These are phyloP conservation scores for Trichoderma asperelloides DNA, from an alignment of 495 filamentous ascomycete species.

Conservation along the genomic window DNA sequence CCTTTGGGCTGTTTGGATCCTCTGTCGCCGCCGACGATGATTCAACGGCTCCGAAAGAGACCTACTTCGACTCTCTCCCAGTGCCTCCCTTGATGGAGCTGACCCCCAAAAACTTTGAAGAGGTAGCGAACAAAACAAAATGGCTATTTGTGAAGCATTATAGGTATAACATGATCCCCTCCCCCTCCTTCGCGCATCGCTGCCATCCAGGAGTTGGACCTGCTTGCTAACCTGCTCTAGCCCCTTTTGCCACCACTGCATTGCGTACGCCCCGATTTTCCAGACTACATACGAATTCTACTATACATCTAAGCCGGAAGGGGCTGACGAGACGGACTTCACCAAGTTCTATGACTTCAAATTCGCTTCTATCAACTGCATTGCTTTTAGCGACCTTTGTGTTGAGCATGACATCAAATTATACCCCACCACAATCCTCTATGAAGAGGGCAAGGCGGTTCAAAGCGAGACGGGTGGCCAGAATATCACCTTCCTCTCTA, in stretches of 20 bases:
- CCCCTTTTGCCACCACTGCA: slow-evolving; percentile 70
- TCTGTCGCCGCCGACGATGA: slow-evolving; percentile 27
- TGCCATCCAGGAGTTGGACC: neutral
- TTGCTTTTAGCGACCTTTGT: slow-evolving; percentile 70
- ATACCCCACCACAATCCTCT: slow-evolving; percentile 72
- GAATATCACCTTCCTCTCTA: slow-evolving; percentile 50
- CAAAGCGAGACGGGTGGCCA: slow-evolving; percentile 53
- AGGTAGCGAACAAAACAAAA: slow-evolving; percentile 29
- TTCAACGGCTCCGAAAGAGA: slow-evolving; percentile 21
- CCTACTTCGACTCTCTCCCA: slow-evolving; percentile 69
- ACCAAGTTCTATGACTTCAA: slow-evolving; percentile 80
- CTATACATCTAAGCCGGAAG: slow-evolving; percentile 72
- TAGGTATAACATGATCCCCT: slow-evolving; percentile 25
- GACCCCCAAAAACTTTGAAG: slow-evolving; percentile 34
- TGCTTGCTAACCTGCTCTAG: slow-evolving; percentile 18
- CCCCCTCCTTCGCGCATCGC: neutral
- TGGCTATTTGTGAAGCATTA: slow-evolving; percentile 42
- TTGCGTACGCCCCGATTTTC: slow-evolving; percentile 69
- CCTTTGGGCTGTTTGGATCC: slow-evolving; percentile 14
- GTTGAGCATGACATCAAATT: slow-evolving; percentile 48
- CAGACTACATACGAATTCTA: slow-evolving; percentile 95
- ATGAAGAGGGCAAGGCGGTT: slow-evolving; percentile 65
- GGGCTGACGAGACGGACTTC: slow-evolving; percentile 32
- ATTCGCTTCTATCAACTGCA: slow-evolving; percentile 78
- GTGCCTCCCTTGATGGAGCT: slow-evolving; percentile 63